Base-by-base conservation (phyloP, 441 rosid species). In the Omphalea diandra region DNA sequence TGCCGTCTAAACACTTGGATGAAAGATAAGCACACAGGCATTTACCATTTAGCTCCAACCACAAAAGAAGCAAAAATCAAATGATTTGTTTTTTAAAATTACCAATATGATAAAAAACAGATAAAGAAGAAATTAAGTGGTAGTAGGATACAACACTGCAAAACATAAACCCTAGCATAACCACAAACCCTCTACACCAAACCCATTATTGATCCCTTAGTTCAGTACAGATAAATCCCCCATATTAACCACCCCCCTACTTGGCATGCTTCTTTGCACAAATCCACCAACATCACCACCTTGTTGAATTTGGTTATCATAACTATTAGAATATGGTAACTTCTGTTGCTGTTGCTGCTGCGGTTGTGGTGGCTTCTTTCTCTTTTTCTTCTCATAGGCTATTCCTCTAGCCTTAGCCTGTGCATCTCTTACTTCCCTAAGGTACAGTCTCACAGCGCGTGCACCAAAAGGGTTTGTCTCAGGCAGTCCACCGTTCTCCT, bases 361-460 rank as follows among this genome's bases (percentile, higher is more conserved):
- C n/a, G n/a, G n/a, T n/a, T n/a, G n/a, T n/a, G n/a, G n/a, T 55
- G 56, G 69, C 27, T 73, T 80, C 76, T 71, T 76, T 38, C 76
- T 67, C 69, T 67, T 70, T 81, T 77, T 77, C 61, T 73, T 70
- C 72, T 81, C 81, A 24, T 77, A 75, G 1, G 75, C 79, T 32
- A 73, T 70, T 52, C 84, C 84, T 70, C 80, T 67, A n/a, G 84
- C 80, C 33, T 78, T 75, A 1, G 76, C 73, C 66, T 81, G 84
- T 9, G 49, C 70, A 46, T 81, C 84, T 58, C 78, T 81, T 33
- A 75, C 80, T 60, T 78, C 84, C 65, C 73, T 67, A 0, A 81
- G 63, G 67, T 78, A 78, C 10, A 75, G 63, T 35, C 78, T 67
- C 44, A 81, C 82, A 1, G 80, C 84, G 27, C 72, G 80, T 32